Percentiles rank a stretch among this genome's conserved stretches.
Evolutionary conservation across 2,329 filamentous ascomycete genomes (phyloP).

Genomic region (Fusarium chlamydosporum): DNA sequence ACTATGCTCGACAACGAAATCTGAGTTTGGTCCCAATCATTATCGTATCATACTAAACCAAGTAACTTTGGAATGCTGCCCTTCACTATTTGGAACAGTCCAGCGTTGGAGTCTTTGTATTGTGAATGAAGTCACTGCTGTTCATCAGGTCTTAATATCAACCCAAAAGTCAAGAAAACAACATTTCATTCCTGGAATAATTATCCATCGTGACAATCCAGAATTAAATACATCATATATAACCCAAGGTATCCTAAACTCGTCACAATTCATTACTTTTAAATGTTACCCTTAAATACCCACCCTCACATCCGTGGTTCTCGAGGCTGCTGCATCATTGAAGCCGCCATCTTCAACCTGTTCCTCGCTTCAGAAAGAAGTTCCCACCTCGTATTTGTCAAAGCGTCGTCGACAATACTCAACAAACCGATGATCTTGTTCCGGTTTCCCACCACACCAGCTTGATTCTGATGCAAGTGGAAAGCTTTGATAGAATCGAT

Average conservation of each 20-base stretch:
- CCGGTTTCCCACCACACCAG: constrained; percentile 48
- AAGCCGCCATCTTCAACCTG: constrained; percentile 47
- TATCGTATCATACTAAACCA: background rate
- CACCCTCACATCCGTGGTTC: constrained; percentile 41
- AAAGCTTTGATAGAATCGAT: constrained; percentile 51
- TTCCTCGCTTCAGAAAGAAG: constrained; percentile 49
- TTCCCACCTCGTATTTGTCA: constrained; percentile 48
- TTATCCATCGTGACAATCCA: background rate
- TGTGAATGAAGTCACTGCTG: too few species aligned
- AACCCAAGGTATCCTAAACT: constrained; percentile 25
- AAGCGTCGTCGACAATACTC: constrained; percentile 48
- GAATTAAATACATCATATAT: background rate
- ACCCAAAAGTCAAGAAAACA: too few species aligned
- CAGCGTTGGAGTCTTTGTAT: background rate
- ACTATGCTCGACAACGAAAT: background rate
- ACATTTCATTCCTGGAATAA: background rate
- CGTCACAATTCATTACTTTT: constrained; percentile 14
- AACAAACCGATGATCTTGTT: constrained; percentile 49
- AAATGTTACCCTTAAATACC: background rate
- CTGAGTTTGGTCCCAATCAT: background rate
- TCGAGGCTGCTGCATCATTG: constrained; percentile 48
- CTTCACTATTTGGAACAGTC: too few species aligned
- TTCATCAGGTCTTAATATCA: too few species aligned
- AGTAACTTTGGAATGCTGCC: background rate
- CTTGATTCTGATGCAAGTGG: constrained; percentile 50